These are phyloP conservation scores for Penicillium sp. DNA, from an alignment of 2,329 filamentous ascomycete genomes.

Conservation along the genomic window DNA sequence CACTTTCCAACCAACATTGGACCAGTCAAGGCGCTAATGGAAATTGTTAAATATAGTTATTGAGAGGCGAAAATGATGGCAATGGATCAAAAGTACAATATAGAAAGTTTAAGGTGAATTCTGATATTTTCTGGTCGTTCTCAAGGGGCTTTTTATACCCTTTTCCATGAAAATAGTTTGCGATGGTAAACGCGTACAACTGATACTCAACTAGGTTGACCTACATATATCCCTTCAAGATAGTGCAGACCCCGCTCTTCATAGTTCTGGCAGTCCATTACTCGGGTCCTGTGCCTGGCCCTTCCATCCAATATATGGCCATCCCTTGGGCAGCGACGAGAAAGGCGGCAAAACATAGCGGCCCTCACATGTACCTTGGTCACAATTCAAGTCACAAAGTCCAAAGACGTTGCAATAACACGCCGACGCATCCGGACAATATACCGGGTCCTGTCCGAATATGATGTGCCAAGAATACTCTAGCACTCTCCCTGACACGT, in stretches of 20 bases:
- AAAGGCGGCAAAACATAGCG: conserved; percentile 58
- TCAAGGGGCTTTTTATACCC: too few species aligned
- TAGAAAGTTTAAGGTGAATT: too few species aligned
- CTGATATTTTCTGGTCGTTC: too few species aligned
- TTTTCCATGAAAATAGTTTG: too few species aligned
- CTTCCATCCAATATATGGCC: conserved; percentile 57
- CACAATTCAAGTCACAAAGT: conserved; percentile 49
- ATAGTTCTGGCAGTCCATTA: conserved; percentile 27
- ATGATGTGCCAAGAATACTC: conserved; percentile 61
- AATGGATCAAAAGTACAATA: too few species aligned
- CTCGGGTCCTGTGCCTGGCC: conserved; percentile 35
- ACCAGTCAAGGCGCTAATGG: neutral
- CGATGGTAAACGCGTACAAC: too few species aligned
- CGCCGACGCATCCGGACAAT: conserved; percentile 57
- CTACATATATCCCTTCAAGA: neutral
- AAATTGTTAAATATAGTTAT: too few species aligned
- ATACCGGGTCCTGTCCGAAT: conserved; percentile 54
- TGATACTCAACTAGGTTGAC: too few species aligned
- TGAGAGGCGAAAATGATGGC: too few species aligned
- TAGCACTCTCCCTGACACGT: conserved; percentile 51
- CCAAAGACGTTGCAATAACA: conserved; percentile 67
- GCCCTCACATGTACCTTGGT: conserved; percentile 48
- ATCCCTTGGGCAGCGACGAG: conserved; percentile 56
- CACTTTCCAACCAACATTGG: neutral
- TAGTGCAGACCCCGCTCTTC: neutral